phyloP scores from a whole-genome alignment of 73 alveolate genomes.

The Paramecium sonneborni region DNA sequence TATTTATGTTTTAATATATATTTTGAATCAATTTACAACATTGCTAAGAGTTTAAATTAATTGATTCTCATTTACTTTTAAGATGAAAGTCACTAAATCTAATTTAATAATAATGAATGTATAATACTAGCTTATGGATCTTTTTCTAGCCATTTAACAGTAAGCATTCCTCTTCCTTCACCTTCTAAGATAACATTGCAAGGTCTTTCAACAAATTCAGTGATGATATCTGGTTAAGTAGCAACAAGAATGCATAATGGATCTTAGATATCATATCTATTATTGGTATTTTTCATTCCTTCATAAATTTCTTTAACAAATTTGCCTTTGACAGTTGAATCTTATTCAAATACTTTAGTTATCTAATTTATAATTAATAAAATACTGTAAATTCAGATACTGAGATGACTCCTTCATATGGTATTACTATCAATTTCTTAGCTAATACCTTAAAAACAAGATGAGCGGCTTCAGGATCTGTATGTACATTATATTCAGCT shows the following conservation, averaged over 20 bases:
- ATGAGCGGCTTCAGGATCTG: constrained; percentile 65
- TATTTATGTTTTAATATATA: not conserved
- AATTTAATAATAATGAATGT: not conserved
- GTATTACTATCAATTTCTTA: not conserved
- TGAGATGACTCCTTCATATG: constrained; percentile 28
- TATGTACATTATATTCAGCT: constrained; percentile 49
- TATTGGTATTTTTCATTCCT: constrained; percentile 11
- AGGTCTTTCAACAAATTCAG: constrained; percentile 51
- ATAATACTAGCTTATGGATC: not conserved
- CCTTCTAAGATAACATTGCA: constrained; percentile 4
- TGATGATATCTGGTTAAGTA: not conserved
- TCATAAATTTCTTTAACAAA: constrained; percentile 37
- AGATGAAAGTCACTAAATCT: not conserved
- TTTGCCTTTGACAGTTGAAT: constrained; percentile 2
- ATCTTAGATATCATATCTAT: constrained; percentile 34
- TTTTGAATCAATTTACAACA: not conserved
- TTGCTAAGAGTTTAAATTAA: not conserved
- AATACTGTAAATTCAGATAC: constrained; percentile 5
- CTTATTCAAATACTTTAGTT: not conserved
- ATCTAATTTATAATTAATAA: not conserved
- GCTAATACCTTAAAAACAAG: constrained; percentile 23
- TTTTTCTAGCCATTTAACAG: constrained; percentile 3
- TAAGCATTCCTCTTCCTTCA: constrained; percentile 43
- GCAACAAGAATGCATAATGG: constrained; percentile 31
- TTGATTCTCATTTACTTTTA: constrained; percentile 13